Evolutionary conservation across 2,329 filamentous ascomycete genomes (phyloP).

Genomic region (Penicillium frequentans): DNA sequence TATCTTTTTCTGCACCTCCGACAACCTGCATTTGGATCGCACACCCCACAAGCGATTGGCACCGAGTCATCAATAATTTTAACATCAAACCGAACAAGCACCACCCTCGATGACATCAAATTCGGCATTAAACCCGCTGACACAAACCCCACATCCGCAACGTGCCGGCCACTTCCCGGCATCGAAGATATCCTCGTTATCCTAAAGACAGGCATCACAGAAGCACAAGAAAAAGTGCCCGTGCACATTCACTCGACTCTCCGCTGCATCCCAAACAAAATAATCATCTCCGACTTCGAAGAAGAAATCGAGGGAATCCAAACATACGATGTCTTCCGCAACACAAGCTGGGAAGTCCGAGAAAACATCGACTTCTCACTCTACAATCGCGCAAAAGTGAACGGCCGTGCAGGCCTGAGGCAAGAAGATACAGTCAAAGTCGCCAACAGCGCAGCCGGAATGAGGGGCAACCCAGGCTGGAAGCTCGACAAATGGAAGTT

Average conservation of each 20-base stretch:
- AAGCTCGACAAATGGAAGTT: constrained; percentile 58
- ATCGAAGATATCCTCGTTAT: constrained; percentile 56
- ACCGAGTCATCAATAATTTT: not conserved
- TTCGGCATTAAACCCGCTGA: not conserved
- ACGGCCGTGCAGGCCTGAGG: constrained; percentile 39
- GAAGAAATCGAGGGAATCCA: constrained; percentile 52
- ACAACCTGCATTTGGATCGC: constrained; percentile 1
- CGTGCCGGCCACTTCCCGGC: constrained; percentile 38
- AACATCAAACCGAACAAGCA: not conserved
- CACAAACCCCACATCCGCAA: constrained; percentile 3
- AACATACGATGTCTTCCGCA: constrained; percentile 52
- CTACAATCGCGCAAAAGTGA: constrained; percentile 43
- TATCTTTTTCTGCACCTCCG: constrained; percentile 17
- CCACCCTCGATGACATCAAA: not conserved
- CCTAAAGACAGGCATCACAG: constrained; percentile 59
- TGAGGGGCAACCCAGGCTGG: constrained; percentile 45
- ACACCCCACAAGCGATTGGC: not conserved
- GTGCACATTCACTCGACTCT: constrained; percentile 56
- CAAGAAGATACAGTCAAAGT: constrained; percentile 25
- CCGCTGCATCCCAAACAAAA: constrained; percentile 55
- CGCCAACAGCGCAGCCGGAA: constrained; percentile 31
- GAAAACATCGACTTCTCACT: constrained; percentile 20
- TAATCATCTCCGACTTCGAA: constrained; percentile 60
- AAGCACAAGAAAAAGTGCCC: constrained; percentile 56
- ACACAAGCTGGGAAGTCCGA: constrained; percentile 30